phyloP scores from a whole-genome alignment of 371 early-diverging fungal genomes.

The Apophysomyces sp. region DNA sequence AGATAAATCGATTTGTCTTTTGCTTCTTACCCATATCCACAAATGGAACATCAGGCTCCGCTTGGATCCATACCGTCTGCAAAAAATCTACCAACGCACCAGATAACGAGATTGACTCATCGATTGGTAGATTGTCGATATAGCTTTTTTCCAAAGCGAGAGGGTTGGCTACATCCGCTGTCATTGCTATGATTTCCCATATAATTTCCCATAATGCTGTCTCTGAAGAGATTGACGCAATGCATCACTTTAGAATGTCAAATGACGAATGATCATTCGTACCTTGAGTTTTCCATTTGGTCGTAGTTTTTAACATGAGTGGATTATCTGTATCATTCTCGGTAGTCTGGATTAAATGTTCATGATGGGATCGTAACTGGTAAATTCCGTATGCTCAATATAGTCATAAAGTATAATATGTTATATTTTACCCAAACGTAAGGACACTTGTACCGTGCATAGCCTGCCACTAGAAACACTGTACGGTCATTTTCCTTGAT shows the following conservation, averaged over 20 bases:
- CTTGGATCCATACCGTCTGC: conserved; percentile 58
- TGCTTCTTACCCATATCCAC: conserved; percentile 40
- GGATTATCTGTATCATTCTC: conserved; percentile 60
- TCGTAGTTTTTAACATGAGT: conserved; percentile 55
- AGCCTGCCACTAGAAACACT: conserved; percentile 75
- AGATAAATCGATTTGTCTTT: not conserved
- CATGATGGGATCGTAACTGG: conserved; percentile 63
- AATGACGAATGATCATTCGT: conserved; percentile 5
- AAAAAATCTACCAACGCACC: conserved; percentile 72
- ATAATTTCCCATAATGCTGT: conserved; percentile 78
- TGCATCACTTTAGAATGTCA: not conserved
- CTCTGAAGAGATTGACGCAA: conserved; percentile 36
- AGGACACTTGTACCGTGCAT: conserved; percentile 76
- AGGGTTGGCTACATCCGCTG: conserved; percentile 64
- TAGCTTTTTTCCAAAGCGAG: conserved; percentile 66
- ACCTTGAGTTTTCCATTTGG: conserved; percentile 52
- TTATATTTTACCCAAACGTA: conserved; percentile 70
- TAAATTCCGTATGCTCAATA: not conserved
- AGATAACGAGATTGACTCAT: conserved; percentile 62
- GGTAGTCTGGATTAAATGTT: conserved; percentile 42
- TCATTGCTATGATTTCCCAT: conserved; percentile 63
- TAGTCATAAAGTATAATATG: not conserved
- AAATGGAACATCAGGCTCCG: conserved; percentile 34
- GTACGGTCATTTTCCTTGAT: conserved; percentile 48
- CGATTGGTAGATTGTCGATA: conserved; percentile 57